A percentile compares a stretch with the other conserved stretches of the same genome.
phyloP scores from a whole-genome alignment of 2,329 filamentous ascomycete species.

The Fusarium marasasianum region DNA sequence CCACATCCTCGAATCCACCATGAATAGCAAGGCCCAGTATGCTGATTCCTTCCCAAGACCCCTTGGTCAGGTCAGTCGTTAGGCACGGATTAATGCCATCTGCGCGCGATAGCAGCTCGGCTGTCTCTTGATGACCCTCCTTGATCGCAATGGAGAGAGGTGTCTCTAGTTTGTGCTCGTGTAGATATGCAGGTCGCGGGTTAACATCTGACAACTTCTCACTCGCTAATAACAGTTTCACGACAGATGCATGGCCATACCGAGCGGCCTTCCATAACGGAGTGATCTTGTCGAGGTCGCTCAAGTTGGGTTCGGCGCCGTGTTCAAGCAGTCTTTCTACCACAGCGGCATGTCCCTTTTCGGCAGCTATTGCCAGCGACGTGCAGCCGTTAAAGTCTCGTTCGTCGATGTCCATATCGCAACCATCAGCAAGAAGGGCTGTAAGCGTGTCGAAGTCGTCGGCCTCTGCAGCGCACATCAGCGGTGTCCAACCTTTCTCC shows the following conservation, averaged over 20 bases:
- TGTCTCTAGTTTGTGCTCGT: accelerated
- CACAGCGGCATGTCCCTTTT: too few species aligned
- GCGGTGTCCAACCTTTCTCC: not conserved
- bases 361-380: too few species aligned
- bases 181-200: not conserved
- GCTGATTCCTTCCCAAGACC: not conserved
- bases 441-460: not conserved
- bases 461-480: not conserved
- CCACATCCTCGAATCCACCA: not conserved
- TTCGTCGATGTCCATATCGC: not conserved
- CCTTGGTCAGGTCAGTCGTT: not conserved
- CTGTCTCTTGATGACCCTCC: accelerated
- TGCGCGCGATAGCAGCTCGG: accelerated
- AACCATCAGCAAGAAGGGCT: accelerated
- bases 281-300: too few species aligned
- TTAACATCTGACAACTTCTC: not conserved
- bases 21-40: not conserved
- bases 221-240: too few species aligned
- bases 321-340: too few species aligned
- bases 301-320: too few species aligned
- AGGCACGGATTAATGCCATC: not conserved
- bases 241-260: too few species aligned
- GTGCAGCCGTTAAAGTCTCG: too few species aligned
- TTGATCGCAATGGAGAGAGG: not conserved
- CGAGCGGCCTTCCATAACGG: too few species aligned